Evolutionary conservation across 805 yeast species (phyloP), one percentile per base, ranked within the genome.

Genomic region (Pichia nakasei): DNA sequence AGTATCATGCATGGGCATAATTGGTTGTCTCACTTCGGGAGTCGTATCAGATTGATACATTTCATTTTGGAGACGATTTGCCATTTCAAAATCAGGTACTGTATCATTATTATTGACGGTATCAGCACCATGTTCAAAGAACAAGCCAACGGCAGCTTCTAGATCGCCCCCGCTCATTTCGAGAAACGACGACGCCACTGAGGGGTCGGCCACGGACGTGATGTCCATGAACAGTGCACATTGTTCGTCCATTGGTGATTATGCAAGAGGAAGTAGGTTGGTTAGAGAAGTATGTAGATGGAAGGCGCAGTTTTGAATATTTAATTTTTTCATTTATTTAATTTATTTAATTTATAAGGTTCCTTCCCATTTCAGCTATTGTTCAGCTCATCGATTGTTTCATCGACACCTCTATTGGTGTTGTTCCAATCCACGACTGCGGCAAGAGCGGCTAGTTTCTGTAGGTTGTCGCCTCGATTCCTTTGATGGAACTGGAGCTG

Each of bases 121-220:
- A 6, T 15, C 34, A 8, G 64, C 50, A 22, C 80, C 80, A 51
- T 73, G 74, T 52, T 93, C 97, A 64, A 84, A 81, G 61, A 67
- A 93, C 37, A 93, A 67, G 13, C 87, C 78, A 8, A 93, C 85
- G 0, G 98, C 97, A 19, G 78, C 75, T 45, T 89, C 95, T 29
- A 91, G 59, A 58, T 86, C 77, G 38, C 78, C 78, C 40, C 82
- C 88, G 5, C 91, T 73, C 66, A 91, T 79, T 22, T 82, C 88
- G 19, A 93, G 61, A 57, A 82, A 93, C 52, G 82, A 86, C 42
- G 70, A 66, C 1, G 97, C 97, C 12, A 75, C 65, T 5, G 70
- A 71, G 1, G 75, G 70, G 57, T 84, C 91, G 2, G 77, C 71
- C 2, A 78, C 76, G 20, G 86, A 84, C 0, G 97, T 88, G 43